Conservation (phyloP, 768 basidiomycete species). For the Hygrocybe coccinea region DNA sequence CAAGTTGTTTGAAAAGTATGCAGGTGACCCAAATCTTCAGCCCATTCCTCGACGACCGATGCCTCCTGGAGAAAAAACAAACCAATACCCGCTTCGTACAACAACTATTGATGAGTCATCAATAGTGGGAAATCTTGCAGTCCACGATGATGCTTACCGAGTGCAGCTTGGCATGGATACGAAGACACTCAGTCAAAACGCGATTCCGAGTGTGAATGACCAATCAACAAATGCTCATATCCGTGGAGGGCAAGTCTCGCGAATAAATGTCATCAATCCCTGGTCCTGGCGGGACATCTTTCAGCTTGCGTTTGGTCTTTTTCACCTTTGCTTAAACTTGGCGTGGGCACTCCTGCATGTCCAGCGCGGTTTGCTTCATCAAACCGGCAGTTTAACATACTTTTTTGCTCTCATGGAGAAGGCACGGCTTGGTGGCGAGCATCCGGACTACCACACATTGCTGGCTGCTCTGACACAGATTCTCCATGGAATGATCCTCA, state of each 20-base stretch:
- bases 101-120: slow-evolving; percentile 29
- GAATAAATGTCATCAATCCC: slow-evolving; percentile 14
- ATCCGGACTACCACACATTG: slow-evolving; percentile 34
- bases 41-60: slow-evolving; percentile 14
- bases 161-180: not conserved
- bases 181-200: slow-evolving; percentile 10
- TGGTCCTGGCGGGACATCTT: slow-evolving; percentile 21
- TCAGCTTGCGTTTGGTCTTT: slow-evolving; percentile 26
- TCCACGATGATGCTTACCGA: too few species aligned
- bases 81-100: slow-evolving; percentile 19
- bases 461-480: slow-evolving; percentile 27
- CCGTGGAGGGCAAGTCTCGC: slow-evolving; percentile 9
- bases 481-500: slow-evolving; percentile 28
- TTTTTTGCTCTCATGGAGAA: slow-evolving; percentile 32
- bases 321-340: slow-evolving; percentile 34
- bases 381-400: slow-evolving; percentile 24
- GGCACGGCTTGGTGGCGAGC: slow-evolving; percentile 23
- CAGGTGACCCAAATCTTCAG: slow-evolving; percentile 11
- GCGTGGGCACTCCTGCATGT: slow-evolving; percentile 27
- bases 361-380: slow-evolving; percentile 24
- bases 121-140: too few species aligned
- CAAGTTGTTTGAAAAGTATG: not conserved
- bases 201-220: not conserved
- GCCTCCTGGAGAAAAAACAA: slow-evolving; percentile 20
- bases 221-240: too few species aligned